Conservation (phyloP, 108 stramenopile species). For the Discostella stelligeroides region DNA sequence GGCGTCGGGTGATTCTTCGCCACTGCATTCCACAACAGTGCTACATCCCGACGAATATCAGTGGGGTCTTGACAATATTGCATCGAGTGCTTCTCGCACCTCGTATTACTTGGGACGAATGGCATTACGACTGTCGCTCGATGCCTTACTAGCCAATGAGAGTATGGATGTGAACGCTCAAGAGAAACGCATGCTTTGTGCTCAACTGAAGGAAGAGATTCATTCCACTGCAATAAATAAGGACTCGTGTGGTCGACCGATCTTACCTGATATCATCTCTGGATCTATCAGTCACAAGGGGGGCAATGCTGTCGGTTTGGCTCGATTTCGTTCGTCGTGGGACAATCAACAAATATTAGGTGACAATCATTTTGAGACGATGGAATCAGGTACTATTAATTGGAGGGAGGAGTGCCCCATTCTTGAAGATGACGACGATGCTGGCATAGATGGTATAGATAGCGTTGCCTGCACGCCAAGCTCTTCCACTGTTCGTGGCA, state of each 20-base stretch:
- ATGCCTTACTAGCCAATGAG: constrained; percentile 16
- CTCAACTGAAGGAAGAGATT: constrained; percentile 20
- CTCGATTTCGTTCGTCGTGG: constrained; percentile 18
- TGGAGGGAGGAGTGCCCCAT: constrained; percentile 40
- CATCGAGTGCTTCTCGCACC: constrained; percentile 24
- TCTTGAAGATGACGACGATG: constrained; percentile 14
- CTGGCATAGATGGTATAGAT: background rate
- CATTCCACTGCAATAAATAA: constrained; percentile 56
- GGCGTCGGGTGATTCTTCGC: background rate
- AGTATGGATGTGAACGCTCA: background rate
- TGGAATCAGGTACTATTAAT: constrained; percentile 24
- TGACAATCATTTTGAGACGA: constrained; percentile 45
- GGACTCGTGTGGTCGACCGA: constrained; percentile 72
- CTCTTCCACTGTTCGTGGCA: constrained; percentile 13
- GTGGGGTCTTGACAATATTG: constrained; percentile 50
- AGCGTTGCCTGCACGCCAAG: background rate
- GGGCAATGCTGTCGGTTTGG: constrained; percentile 44
- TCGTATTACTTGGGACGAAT: constrained; percentile 81
- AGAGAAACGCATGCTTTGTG: constrained; percentile 1
- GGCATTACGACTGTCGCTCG: constrained; percentile 69
- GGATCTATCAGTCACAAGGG: constrained; percentile 85
- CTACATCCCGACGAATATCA: constrained; percentile 69
- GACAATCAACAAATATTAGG: background rate
- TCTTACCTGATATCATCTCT: constrained; percentile 50
- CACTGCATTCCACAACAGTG: constrained; percentile 1